These are phyloP conservation scores for Ogataea siamensis DNA, from an alignment of 805 yeast genomes.

Conservation along the genomic window DNA sequence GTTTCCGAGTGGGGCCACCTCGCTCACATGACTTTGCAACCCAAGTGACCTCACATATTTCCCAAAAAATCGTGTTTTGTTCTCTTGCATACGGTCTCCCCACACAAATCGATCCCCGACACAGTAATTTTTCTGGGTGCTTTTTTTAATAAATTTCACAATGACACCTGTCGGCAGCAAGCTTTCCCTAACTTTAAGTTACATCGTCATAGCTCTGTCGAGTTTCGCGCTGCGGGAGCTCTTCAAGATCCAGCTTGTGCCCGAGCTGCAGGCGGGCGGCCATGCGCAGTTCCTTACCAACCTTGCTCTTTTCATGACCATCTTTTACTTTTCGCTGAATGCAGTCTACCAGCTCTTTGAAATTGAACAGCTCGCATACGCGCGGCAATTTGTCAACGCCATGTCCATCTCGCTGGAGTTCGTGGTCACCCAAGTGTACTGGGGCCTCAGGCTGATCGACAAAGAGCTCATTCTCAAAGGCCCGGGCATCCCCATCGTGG, in stretches of 20 bases:
- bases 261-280: slow-evolving; percentile 53
- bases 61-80: not conserved
- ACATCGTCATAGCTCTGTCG: slow-evolving; percentile 16
- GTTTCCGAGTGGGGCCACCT: slow-evolving; percentile 3
- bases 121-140: not conserved
- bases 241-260: slow-evolving; percentile 42
- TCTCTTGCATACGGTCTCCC: not conserved
- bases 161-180: slow-evolving; percentile 7
- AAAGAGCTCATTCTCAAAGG: slow-evolving; percentile 45
- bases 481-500: slow-evolving; percentile 42
- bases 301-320: slow-evolving; percentile 49
- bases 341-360: slow-evolving; percentile 38
- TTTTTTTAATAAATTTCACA: not conserved
- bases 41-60: not conserved
- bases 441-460: slow-evolving; percentile 62
- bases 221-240: slow-evolving; percentile 16
- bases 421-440: slow-evolving; percentile 62
- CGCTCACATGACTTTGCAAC: not conserved
- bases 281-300: slow-evolving; percentile 73
- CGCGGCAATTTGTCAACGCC: slow-evolving; percentile 48
- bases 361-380: slow-evolving; percentile 4
- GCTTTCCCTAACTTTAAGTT: slow-evolving; percentile 18
- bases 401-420: slow-evolving; percentile 56
- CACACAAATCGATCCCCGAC: not conserved
- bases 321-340: slow-evolving; percentile 42